These are phyloP conservation scores for Hypoxylon crocopeplum DNA, from an alignment of 495 filamentous ascomycete species.

Conservation along the genomic window DNA sequence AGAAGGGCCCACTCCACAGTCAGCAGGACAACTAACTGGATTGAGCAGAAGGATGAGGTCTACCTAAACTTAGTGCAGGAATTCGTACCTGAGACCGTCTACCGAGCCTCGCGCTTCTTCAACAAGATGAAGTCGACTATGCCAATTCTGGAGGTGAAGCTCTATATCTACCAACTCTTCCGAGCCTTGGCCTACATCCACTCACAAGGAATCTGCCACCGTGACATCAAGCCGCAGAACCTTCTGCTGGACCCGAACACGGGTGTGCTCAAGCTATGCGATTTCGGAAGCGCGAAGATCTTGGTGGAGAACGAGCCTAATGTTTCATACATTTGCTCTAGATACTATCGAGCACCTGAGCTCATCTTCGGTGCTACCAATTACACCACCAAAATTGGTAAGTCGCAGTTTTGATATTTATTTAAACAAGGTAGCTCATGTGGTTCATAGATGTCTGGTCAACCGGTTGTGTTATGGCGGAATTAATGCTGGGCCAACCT, in stretches of 20 bases:
- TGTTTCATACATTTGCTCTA: constrained; percentile 99
- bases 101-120: constrained; percentile 97
- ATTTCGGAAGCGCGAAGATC: constrained; percentile 99
- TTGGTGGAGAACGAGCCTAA: constrained; percentile 99
- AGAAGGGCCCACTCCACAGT: neutral
- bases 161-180: constrained; percentile 99
- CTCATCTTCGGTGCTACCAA: constrained; percentile 99
- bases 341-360: constrained; percentile 97
- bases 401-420: constrained; percentile 37
- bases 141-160: constrained; percentile 97
- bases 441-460: constrained; percentile 90
- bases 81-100: constrained; percentile 98
- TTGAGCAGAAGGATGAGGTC: constrained; percentile 91
- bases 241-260: constrained; percentile 88
- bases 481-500: constrained; percentile 98
- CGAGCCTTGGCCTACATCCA: constrained; percentile 98
- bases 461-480: constrained; percentile 98
- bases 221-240: constrained; percentile 99
- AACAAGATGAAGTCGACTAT: constrained; percentile 99
- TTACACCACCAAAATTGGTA: constrained; percentile 99
- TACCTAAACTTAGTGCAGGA: constrained; percentile 98
- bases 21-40: constrained; percentile 28
- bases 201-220: constrained; percentile 98
- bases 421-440: constrained; percentile 15
- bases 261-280: constrained; percentile 95